phyloP scores from a whole-genome alignment of 257 asterid species.

The Rhazya stricta region DNA sequence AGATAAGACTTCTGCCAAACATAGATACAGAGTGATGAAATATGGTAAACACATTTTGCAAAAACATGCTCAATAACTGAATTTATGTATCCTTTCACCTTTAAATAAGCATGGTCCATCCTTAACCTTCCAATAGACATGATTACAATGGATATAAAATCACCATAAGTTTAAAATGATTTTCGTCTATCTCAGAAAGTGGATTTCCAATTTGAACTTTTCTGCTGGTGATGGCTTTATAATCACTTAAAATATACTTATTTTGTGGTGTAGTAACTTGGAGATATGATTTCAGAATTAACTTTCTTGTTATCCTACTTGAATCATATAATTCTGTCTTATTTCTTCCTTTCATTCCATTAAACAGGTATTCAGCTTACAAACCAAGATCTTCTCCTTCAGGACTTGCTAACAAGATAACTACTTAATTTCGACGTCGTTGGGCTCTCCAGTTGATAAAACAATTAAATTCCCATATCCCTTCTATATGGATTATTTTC shows the following conservation, averaged over 20 bases:
- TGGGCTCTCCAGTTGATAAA: not conserved
- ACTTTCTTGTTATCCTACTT: not conserved
- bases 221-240: not conserved
- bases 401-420: constrained; percentile 6
- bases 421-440: not conserved
- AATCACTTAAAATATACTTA: not conserved
- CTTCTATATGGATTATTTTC: not conserved
- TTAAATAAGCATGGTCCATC: not conserved
- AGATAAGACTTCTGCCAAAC: too few species aligned
- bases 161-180: not conserved
- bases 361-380: not conserved
- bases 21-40: not conserved
- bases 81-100: not conserved
- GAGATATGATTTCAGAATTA: not conserved
- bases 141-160: not conserved
- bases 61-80: not conserved
- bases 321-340: not conserved
- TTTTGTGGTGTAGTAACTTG: not conserved
- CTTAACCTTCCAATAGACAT: not conserved
- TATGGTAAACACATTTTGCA: not conserved
- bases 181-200: not conserved
- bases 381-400: not conserved
- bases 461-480: not conserved
- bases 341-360: not conserved
- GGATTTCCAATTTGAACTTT: not conserved